These are phyloP conservation scores for Petunia hybrid DNA, from an alignment of 305 asterid genomes.

Conservation along the genomic window DNA sequence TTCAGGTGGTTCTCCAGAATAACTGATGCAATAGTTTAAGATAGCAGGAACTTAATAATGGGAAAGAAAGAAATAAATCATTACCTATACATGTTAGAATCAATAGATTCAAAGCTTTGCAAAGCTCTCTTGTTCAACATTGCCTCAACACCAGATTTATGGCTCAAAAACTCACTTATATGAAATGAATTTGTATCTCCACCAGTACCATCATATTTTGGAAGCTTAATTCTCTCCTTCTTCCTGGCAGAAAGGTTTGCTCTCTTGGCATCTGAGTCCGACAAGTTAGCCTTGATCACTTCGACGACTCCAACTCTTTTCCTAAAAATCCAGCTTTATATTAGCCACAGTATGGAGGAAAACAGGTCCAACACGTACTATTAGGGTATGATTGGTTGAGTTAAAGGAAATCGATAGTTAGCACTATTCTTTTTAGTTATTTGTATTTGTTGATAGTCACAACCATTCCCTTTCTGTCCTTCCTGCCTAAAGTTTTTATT, in stretches of 20 bases:
- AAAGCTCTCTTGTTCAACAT: slow-evolving; percentile 73
- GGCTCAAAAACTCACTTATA: slow-evolving; percentile 69
- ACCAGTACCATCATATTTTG: slow-evolving; percentile 48
- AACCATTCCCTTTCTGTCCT: not conserved
- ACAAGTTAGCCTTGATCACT: slow-evolving; percentile 51
- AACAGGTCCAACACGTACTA: not conserved
- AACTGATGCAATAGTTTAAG: slow-evolving; percentile 19
- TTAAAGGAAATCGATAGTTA: not conserved
- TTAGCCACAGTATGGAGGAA: not conserved
- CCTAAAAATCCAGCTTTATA: slow-evolving; percentile 40
- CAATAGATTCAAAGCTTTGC: slow-evolving; percentile 67
- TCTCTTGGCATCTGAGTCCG: slow-evolving; percentile 60
- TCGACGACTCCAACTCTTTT: slow-evolving; percentile 47
- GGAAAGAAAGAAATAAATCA: slow-evolving; percentile 6
- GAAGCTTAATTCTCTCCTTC: slow-evolving; percentile 70
- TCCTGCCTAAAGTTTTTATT: too few species aligned
- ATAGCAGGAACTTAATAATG: slow-evolving; percentile 22
- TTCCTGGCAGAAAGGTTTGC: slow-evolving; percentile 75
- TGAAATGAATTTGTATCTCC: slow-evolving; percentile 43
- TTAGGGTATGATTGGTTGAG: not conserved
- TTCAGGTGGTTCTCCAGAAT: not conserved
- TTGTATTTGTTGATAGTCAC: not conserved
- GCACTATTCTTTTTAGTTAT: not conserved
- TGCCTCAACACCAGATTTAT: slow-evolving; percentile 82
- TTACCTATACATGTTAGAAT: slow-evolving; percentile 79